Conservation (phyloP, 208 protist species). For the Trichomonas vaginalis region DNA sequence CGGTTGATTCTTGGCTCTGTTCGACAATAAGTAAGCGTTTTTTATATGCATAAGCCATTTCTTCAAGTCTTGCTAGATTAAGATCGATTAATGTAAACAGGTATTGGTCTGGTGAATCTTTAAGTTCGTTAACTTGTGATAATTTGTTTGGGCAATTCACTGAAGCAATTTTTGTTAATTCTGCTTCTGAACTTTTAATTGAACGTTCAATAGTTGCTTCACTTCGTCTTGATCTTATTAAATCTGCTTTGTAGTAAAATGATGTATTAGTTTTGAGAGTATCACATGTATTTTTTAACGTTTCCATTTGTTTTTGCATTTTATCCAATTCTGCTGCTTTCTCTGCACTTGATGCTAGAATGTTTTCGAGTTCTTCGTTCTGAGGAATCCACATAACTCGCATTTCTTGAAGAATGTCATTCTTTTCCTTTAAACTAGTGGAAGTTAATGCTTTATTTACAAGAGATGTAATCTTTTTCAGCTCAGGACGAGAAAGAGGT, state of each 20-base stretch:
- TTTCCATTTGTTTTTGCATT: background rate
- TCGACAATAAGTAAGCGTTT: background rate
- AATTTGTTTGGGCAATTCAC: background rate
- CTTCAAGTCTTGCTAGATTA: background rate
- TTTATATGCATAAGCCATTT: background rate
- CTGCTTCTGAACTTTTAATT: background rate
- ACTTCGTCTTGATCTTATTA: background rate
- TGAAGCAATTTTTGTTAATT: background rate
- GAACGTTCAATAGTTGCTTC: background rate
- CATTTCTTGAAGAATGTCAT: background rate
- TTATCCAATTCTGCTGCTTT: background rate
- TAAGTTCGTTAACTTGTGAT: background rate
- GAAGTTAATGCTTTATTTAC: background rate
- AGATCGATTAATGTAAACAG: background rate
- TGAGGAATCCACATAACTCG: background rate
- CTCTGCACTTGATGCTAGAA: background rate
- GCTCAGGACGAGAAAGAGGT: background rate
- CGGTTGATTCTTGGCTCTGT: background rate
- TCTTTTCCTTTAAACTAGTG: background rate
- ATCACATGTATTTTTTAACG: background rate
- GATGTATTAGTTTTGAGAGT: background rate
- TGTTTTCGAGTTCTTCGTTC: background rate
- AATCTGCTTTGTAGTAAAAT: background rate
- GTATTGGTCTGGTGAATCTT: background rate
- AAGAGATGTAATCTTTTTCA: background rate